Evolutionary conservation across 1,284 basidiomycete species (phyloP), one percentile per base, ranked within the genome.

Genomic region (Boletus smithii): DNA sequence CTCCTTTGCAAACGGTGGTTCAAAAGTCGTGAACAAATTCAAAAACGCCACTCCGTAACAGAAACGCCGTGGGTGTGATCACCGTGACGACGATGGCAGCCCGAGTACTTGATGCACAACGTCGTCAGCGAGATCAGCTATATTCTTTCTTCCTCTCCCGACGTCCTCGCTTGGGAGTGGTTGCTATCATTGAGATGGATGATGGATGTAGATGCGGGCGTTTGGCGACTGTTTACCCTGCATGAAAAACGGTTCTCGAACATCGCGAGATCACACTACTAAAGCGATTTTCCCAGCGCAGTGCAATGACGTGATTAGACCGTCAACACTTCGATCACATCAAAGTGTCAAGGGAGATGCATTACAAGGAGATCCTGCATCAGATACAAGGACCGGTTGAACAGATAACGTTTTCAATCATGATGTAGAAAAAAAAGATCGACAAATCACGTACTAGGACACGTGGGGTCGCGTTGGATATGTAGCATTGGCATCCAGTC

Each of bases 341-440:
- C 42, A 17, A 36, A 32, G 13, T 16, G 26, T 30, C 36, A 42
- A 47, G 8, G 36, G 3, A 36, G 23, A 42, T 35, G 23, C 7
- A 39, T 9, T 31, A 20, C 13, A 23, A 53, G 8, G 31, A 55
- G 44, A 59, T 56, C 50, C 36, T 50, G 37, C 27, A 20, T 38
- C 30, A 55, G 53, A 58, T 52, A 29, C 13, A 34, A 50, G 9
- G 20, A 8, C 3, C 20, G 7, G 41, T 41, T 23, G 20, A 20
- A 20, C 20, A 20, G 20, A 20, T 37, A 32, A 34, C 30, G 6
- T 33, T 23, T 29, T 44, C 33, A 18, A 39, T 3, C 24, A 33
- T 20, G 20, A 30, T n/a, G 18, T 16, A n/a, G 14, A 8, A 22
- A 40, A 40, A 8, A 33, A 30, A 32, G 30, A 50, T 44, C 30